Evolutionary conservation across 495 filamentous ascomycete genomes (phyloP), one percentile per base, ranked within the genome.

Genomic region (Parathielavia appendiculata): DNA sequence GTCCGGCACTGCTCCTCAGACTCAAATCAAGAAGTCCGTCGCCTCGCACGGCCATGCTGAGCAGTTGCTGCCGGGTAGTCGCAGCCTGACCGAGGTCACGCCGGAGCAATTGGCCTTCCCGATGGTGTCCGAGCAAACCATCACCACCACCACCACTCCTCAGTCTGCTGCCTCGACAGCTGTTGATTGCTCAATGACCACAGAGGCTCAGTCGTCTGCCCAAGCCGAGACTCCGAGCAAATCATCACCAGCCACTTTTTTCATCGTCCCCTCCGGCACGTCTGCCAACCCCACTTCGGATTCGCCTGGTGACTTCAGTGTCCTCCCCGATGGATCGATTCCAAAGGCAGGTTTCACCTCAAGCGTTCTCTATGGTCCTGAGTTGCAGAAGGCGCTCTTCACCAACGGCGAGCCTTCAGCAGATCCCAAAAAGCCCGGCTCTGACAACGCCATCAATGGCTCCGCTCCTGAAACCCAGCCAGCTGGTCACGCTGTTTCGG

Each of bases 381-480:
- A 51, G 16, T 23, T 58, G 39, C 47, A 58, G 17, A 36, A 58
- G 26, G 48, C 48, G 12, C 56, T 58, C 17, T 51, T 56, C 16
- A 17, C 22, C 22, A 38, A 52, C 26, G 56, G 48, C 34, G 49
- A 46, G 40, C 48, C 39, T 9, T 12, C 49, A 10, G 17, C 48
- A 8, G 40, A 58, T 19, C 48, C 41, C 50, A 22, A 58, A 40
- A 34, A 46, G 0, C 56, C 56, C 13, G 40, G 14, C 19, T 45
- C 48, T 2, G 26, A 13, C 4, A 20, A 13, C 5, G 14, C 19
- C 8, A 49, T 20, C 26, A 19, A 16, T 14, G 20, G 11, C 46
- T 12, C n/a, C 0, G 34, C 13, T 22, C 14, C 0, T 3, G 22
- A 2, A 17, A 14, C 17, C 23, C 26, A 38, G 44, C 22, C 36